Conservation (phyloP, 768 basidiomycete genomes). For the Phallus indusiatus region DNA sequence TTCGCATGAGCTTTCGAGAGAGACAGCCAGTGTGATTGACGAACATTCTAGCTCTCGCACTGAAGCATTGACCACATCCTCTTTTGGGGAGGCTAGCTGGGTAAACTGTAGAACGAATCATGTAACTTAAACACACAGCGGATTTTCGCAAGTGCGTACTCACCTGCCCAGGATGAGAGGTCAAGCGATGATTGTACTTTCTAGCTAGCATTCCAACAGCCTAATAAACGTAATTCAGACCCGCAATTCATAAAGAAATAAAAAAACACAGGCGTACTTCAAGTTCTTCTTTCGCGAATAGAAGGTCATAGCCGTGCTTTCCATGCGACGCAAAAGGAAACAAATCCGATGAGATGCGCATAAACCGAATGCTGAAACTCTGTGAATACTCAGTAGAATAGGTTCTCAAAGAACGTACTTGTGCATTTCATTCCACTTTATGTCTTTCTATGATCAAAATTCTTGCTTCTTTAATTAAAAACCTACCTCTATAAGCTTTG, state of each 20-base stretch:
- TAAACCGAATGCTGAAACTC: constrained; percentile 60
- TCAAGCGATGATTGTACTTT: constrained; percentile 42
- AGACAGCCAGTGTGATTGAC: constrained; percentile 2
- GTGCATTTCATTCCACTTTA: constrained; percentile 79
- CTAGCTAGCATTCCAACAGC: constrained; percentile 38
- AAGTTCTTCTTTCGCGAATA: constrained; percentile 54
- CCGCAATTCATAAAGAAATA: constrained; percentile 6
- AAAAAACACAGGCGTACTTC: constrained; percentile 20
- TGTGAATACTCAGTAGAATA: neutral
- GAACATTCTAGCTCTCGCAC: constrained; percentile 64
- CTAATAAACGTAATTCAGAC: constrained; percentile 8
- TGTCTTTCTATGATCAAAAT: constrained; percentile 43
- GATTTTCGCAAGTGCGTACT: constrained; percentile 33
- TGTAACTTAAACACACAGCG: constrained; percentile 71
- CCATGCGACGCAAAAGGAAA: constrained; percentile 87
- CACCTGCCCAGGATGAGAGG: neutral
- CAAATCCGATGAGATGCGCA: constrained; percentile 85
- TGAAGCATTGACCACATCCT: constrained; percentile 63
- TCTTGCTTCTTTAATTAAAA: neutral
- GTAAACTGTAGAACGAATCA: constrained; percentile 86
- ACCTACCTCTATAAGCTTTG: constrained; percentile 51
- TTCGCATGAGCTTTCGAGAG: neutral
- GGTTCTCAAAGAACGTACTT: constrained; percentile 27
- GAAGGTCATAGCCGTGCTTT: constrained; percentile 70
- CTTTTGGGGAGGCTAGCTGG: constrained; percentile 70